Evolutionary conservation across 140 eudicot genomes (phyloP), one percentile per base, ranked within the genome.

Genomic region (Cichorium intybus): DNA sequence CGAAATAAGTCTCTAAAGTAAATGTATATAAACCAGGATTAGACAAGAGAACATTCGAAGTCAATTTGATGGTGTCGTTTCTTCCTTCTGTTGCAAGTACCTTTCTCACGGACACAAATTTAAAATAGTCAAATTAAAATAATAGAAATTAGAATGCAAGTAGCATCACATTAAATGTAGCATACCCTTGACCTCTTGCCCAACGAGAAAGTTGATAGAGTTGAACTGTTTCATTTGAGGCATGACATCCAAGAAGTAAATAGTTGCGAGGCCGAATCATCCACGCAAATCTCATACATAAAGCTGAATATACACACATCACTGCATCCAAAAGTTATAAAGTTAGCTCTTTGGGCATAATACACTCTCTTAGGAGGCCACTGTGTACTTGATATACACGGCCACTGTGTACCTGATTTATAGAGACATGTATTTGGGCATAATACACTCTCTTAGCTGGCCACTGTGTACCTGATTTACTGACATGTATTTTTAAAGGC

Each of bases 261-360:
- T 87, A 78, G 80, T 87, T 87, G 52, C 89, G 87, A 71, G 96
- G 93, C 28, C 72, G 87, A 23, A 88, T 84, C 93, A 84, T 82
- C 93, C 93, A 88, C 35, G 96, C 93, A 85, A 88, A 88, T 77
- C 96, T 84, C 96, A 85, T 88, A 76, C 80, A 85, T 74, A 85
- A 75, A 33, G 62, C 89, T 7, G 96, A 88, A 78, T 84, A 88
- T 23, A 88, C 73, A 56, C 96, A 88, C 87, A 88, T 70, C 21
- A 81, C 96, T 85, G 84, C 78, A 75, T 51, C 48, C 46, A 39
- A 56, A 74, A 56, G 20, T 46, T n/a, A 35, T 16, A 39, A 1
- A 1, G 37, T 31, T n/a, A n/a, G n/a, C n/a, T n/a, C n/a, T n/a
- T n/a, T n/a, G n/a, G n/a, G n/a, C n/a, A n/a, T n/a, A n/a, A n/a